These are phyloP conservation scores for Ceriops tagal DNA, from an alignment of 345 rosid genomes.

Conservation along the genomic window DNA sequence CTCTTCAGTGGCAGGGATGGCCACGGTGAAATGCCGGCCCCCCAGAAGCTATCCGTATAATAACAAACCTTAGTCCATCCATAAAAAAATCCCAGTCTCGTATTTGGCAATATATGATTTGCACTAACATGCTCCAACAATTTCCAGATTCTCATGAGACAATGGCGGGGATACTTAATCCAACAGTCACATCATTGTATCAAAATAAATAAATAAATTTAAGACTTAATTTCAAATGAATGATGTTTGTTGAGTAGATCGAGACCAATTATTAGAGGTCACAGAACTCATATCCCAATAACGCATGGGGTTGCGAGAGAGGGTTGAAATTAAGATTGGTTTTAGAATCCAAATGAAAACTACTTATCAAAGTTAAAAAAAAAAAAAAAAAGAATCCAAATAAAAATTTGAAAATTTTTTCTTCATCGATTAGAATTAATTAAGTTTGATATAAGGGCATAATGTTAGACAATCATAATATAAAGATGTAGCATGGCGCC, in stretches of 20 bases:
- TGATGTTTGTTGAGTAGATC: slow-evolving; percentile 1
- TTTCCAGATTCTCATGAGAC: slow-evolving; percentile 25
- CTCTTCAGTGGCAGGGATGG: too few relatives aligned
- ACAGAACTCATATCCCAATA: slow-evolving; percentile 1
- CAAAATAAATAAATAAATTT: slow-evolving; percentile 11
- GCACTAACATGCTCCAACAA: background rate
- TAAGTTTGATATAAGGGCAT: background rate
- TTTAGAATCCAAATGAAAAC: background rate
- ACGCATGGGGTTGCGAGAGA: background rate
- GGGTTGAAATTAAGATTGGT: background rate
- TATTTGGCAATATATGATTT: background rate
- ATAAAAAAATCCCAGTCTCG: background rate
- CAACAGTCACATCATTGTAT: slow-evolving; percentile 13
- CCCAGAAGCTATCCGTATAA: too few relatives aligned
- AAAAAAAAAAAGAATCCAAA: background rate
- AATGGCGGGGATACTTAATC: slow-evolving; percentile 27
- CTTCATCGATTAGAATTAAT: background rate
- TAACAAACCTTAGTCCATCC: too few relatives aligned
- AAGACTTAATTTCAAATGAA: slow-evolving; percentile 19
- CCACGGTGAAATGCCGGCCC: too few relatives aligned
- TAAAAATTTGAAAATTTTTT: background rate
- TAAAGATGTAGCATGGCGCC: background rate
- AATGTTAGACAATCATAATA: background rate
- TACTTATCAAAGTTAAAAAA: background rate
- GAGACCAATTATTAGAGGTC: slow-evolving; percentile 8